These are phyloP conservation scores for Xylogone sp. DNA, from an alignment of 2,329 filamentous ascomycete species.

Conservation along the genomic window DNA sequence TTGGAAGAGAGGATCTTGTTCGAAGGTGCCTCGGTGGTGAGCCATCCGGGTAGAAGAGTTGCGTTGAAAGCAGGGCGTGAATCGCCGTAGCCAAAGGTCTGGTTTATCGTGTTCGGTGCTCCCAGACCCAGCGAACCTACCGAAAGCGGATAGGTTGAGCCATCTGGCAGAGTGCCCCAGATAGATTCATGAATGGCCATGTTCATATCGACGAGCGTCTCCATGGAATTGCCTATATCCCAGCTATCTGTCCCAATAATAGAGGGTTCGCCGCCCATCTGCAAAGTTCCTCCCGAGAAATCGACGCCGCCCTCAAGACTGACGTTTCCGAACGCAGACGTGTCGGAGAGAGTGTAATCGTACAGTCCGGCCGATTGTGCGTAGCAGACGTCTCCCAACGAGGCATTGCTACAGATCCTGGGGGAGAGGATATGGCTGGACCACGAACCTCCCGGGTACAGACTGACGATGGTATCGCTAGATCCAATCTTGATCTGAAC, in stretches of 20 bases:
- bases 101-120: conserved; percentile 7
- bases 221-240: not conserved
- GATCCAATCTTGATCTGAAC: conserved; percentile 12
- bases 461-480: conserved; percentile 7
- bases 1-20: conserved; percentile 7
- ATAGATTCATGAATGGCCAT: not conserved
- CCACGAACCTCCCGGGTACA: conserved; percentile 13
- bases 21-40: not conserved
- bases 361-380: conserved; percentile 6
- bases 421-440: conserved; percentile 8
- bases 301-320: not conserved
- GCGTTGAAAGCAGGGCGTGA: not conserved
- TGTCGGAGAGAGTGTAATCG: conserved; percentile 1
- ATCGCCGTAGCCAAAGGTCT: conserved; percentile 1
- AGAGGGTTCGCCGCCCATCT: not conserved
- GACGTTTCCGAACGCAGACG: not conserved
- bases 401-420: conserved; percentile 8
- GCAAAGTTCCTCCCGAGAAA: conserved; percentile 5
- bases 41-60: conserved; percentile 6
- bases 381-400: conserved; percentile 5
- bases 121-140: conserved; percentile 12
- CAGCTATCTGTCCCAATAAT: not conserved
- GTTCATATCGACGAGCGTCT: not conserved
- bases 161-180: conserved; percentile 5
- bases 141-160: conserved; percentile 2